Evolutionary conservation across 2,329 filamentous ascomycete species (phyloP).

Genomic region (Leptoxyphium fumago): DNA sequence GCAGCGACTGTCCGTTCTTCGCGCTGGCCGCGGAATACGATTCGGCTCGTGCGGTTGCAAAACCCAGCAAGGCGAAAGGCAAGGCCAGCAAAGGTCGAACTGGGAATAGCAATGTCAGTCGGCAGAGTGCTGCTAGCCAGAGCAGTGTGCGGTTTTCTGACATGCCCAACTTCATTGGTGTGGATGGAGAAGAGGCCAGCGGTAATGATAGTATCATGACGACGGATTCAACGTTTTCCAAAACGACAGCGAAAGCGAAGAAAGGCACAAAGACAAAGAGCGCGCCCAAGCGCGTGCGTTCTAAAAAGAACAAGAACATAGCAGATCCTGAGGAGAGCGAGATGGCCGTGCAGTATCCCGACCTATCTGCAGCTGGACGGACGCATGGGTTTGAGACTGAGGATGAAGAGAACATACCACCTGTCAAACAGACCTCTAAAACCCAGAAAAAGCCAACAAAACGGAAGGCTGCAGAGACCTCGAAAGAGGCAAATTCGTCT

Average conservation of each 20-base stretch:
- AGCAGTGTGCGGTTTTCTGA: slow-evolving; percentile 23
- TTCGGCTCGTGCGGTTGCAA: slow-evolving; percentile 7
- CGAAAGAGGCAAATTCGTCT: slow-evolving; percentile 17
- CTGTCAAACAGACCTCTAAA: background rate
- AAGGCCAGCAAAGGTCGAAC: slow-evolving; percentile 10
- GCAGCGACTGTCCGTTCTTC: slow-evolving; percentile 73
- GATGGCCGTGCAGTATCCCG: slow-evolving; percentile 1
- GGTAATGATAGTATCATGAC: slow-evolving; percentile 44
- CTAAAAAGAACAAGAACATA: slow-evolving; percentile 12
- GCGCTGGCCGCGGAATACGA: slow-evolving; percentile 39
- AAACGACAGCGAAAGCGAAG: slow-evolving; percentile 19
- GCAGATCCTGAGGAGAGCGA: slow-evolving; percentile 1
- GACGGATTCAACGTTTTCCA: slow-evolving; percentile 24
- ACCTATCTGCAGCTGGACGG: background rate
- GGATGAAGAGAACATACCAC: background rate
- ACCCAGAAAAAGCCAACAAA: background rate
- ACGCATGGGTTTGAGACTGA: background rate
- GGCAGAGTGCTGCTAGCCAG: slow-evolving; percentile 49
- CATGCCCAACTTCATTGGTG: slow-evolving; percentile 8
- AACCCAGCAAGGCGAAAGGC: slow-evolving; percentile 17
- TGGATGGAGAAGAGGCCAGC: slow-evolving; percentile 16
- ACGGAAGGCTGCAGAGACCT: slow-evolving; percentile 6
- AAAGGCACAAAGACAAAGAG: slow-evolving; percentile 28
- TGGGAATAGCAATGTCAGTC: slow-evolving; percentile 37
- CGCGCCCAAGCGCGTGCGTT: slow-evolving; percentile 27